Percentiles rank a stretch among this genome's conserved stretches.
phyloP scores from a whole-genome alignment of 2,329 filamentous ascomycete genomes.

The Cladorrhinum sp. region DNA sequence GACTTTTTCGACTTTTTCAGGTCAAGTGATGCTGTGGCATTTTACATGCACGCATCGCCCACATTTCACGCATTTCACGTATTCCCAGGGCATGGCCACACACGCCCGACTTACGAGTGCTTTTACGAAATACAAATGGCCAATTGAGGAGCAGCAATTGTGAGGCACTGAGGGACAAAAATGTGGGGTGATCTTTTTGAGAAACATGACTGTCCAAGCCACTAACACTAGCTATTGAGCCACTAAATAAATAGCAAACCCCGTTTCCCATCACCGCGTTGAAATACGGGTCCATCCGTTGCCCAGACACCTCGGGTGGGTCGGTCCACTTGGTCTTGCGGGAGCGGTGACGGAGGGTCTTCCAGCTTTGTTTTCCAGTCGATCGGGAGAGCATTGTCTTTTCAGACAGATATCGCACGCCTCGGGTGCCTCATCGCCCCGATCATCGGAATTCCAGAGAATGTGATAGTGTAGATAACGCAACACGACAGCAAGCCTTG shows the following conservation, averaged over 20 bases:
- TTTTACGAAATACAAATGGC: conserved; percentile 23
- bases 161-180: not conserved
- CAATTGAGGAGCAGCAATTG: conserved; percentile 9
- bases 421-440: not conserved
- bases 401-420: not conserved
- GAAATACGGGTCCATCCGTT: not conserved
- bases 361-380: not conserved
- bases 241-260: not conserved
- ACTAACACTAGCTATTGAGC: conserved; percentile 5
- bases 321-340: conserved; percentile 3
- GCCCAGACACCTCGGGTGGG: too few relatives aligned
- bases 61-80: too few relatives aligned
- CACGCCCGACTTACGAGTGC: conserved; percentile 1
- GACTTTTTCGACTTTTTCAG: conserved; percentile 11
- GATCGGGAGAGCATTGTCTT: not conserved
- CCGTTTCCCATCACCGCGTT: too few relatives aligned
- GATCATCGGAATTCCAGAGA: not conserved
- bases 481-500: not conserved
- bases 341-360: not conserved
- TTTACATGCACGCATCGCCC: not conserved
- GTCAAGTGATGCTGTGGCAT: conserved; percentile 25
- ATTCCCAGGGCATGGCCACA: not conserved
- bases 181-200: not conserved
- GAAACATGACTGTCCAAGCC: not conserved
- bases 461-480: not conserved